phyloP scores from a whole-genome alignment of 1,284 basidiomycete genomes.

The Cronartium quercuum region DNA sequence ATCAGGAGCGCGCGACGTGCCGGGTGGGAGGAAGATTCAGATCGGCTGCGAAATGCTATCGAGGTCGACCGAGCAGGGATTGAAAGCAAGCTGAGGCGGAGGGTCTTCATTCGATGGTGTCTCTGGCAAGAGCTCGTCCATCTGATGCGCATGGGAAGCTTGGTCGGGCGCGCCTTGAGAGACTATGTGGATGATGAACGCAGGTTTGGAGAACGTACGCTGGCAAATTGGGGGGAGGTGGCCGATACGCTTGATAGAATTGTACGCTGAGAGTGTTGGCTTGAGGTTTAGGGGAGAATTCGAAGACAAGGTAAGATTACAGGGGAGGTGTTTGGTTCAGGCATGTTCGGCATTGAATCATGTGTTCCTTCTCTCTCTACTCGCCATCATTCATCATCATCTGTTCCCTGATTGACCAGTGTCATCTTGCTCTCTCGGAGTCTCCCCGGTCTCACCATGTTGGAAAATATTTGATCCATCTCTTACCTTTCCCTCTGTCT shows the following conservation, averaged over 20 bases:
- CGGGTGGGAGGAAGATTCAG: slow-evolving; percentile 73
- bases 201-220: slow-evolving; percentile 12
- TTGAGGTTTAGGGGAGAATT: neutral
- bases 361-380: no score
- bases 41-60: slow-evolving; percentile 61
- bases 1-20: slow-evolving; percentile 64
- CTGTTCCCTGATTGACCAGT: no score
- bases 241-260: slow-evolving; percentile 16
- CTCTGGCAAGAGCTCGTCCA: slow-evolving; percentile 42
- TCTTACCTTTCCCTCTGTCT: no score
- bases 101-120: slow-evolving; percentile 43
- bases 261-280: neutral
- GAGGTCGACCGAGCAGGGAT: slow-evolving; percentile 64
- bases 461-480: no score
- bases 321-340: no score
- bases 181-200: slow-evolving; percentile 34
- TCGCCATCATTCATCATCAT: no score
- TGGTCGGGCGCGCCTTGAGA: slow-evolving; percentile 16
- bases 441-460: no score
- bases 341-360: no score
- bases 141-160: slow-evolving; percentile 10
- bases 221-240: slow-evolving; percentile 22
- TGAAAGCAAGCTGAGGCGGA: slow-evolving; percentile 39
- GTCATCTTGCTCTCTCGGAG: no score
- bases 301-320: no score